These are phyloP conservation scores for Russula emetica DNA, from an alignment of 768 basidiomycete genomes.

Conservation along the genomic window DNA sequence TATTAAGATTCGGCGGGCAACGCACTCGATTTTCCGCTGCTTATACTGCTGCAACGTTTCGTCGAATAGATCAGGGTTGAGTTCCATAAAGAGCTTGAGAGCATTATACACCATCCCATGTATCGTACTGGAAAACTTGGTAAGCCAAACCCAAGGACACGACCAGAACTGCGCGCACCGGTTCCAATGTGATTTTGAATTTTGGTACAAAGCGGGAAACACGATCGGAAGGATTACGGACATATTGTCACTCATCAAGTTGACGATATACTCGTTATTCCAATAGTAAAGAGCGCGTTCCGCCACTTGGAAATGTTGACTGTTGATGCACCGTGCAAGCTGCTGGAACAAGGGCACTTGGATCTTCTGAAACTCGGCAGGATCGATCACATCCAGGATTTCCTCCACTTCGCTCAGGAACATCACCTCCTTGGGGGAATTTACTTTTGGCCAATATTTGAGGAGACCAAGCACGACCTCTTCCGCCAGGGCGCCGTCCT, in stretches of 20 bases:
- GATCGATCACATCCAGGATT: constrained; percentile 96
- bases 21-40: constrained; percentile 74
- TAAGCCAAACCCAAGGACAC: constrained; percentile 6
- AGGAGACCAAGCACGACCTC: constrained; percentile 96
- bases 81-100: constrained; percentile 97
- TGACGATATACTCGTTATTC: constrained; percentile 99
- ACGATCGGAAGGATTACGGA: constrained; percentile 87
- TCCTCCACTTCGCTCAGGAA: constrained; percentile 99
- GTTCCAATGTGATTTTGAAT: constrained; percentile 98
- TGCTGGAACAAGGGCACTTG: constrained; percentile 90
- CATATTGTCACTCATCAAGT: constrained; percentile 97
- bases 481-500: constrained; percentile 87
- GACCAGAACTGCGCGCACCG: constrained; percentile 51
- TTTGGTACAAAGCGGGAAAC: constrained; percentile 92
- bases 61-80: constrained; percentile 95
- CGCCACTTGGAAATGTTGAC: constrained; percentile 99
- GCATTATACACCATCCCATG: constrained; percentile 99
- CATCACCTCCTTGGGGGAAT: constrained; percentile 99
- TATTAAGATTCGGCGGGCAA: background rate
- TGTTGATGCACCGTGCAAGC: constrained; percentile 94
- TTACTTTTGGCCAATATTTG: constrained; percentile 98
- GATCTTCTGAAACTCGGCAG: constrained; percentile 93
- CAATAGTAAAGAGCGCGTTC: constrained; percentile 96
- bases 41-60: constrained; percentile 92
- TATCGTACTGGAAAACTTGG: constrained; percentile 66